Evolutionary conservation across 805 yeast genomes (phyloP).

Genomic region (Metschnikowia peoriensis): DNA sequence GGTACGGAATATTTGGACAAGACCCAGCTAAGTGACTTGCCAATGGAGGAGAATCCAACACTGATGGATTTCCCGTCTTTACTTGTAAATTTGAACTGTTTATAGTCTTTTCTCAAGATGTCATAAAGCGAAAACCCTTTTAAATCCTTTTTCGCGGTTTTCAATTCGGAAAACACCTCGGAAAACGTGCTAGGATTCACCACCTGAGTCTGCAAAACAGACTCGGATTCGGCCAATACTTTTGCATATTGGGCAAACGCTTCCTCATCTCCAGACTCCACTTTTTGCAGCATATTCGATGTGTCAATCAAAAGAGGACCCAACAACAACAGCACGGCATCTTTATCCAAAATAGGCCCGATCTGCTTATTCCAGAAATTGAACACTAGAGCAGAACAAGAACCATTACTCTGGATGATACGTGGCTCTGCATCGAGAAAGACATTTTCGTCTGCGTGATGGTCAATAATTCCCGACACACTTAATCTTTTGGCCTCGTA

Average conservation of each 20-base stretch:
- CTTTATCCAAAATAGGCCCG: conserved; percentile 19
- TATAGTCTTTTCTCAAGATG: conserved; percentile 79
- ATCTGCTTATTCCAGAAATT: conserved; percentile 50
- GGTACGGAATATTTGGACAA: conserved; percentile 22
- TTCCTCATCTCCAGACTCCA: conserved; percentile 55
- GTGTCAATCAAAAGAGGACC: conserved; percentile 82
- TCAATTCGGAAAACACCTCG: conserved; percentile 25
- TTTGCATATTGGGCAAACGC: conserved; percentile 42
- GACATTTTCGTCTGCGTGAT: conserved; percentile 71
- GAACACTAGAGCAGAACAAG: conserved; percentile 76
- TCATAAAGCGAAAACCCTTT: conserved; percentile 58
- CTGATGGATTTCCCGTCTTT: conserved; percentile 22
- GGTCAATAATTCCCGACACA: conserved; percentile 74
- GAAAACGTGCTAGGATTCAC: conserved; percentile 6
- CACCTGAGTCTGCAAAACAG: not conserved
- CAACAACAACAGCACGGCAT: conserved; percentile 47
- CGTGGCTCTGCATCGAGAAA: conserved; percentile 57
- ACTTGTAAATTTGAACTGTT: conserved; percentile 51
- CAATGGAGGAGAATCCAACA: conserved; percentile 78
- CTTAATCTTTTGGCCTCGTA: conserved; percentile 24
- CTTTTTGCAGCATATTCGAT: conserved; percentile 58
- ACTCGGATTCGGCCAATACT: conserved; percentile 11
- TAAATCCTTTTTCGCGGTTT: conserved; percentile 62
- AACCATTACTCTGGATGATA: conserved; percentile 61
- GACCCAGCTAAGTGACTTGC: conserved; percentile 60